Conservation (phyloP, 352 stramenopile genomes). For the Pythium aquatile region DNA sequence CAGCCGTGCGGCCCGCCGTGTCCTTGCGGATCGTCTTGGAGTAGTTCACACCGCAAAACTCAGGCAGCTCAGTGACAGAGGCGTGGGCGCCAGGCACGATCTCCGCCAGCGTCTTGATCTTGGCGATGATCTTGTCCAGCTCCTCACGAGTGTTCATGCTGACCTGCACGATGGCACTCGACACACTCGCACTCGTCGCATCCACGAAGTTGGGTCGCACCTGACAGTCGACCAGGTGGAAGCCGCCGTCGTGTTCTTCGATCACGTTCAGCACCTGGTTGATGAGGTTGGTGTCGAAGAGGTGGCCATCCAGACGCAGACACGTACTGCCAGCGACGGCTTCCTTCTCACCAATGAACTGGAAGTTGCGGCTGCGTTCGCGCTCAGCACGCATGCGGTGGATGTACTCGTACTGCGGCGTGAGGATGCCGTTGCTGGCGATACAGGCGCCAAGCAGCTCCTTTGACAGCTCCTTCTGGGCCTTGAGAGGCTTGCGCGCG, state of each 20-base stretch:
- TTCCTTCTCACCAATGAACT: conserved; percentile 68
- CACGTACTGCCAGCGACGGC: conserved; percentile 78
- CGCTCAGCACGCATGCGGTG: conserved; percentile 86
- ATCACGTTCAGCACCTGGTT: conserved; percentile 95
- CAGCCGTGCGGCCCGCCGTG: conserved; percentile 32
- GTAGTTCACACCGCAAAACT: conserved; percentile 76
- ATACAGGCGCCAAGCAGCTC: conserved; percentile 91
- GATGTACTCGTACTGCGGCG: conserved; percentile 91
- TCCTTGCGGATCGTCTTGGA: conserved; percentile 77
- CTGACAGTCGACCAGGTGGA: conserved; percentile 91
- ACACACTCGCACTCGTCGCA: conserved; percentile 44
- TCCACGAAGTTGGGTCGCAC: conserved; percentile 80
- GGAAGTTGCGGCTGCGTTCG: conserved; percentile 63
- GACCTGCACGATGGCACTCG: conserved; percentile 78
- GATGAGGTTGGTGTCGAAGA: conserved; percentile 96
- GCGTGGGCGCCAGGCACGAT: conserved; percentile 86
- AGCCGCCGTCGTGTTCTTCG: conserved; percentile 84
- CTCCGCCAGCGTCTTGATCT: conserved; percentile 82
- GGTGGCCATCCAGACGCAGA: conserved; percentile 87
- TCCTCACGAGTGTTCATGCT: conserved; percentile 72
- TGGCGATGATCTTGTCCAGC: conserved; percentile 83
- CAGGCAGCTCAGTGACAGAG: conserved; percentile 74
- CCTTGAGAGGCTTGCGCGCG: conserved; percentile 47
- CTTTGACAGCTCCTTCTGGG: conserved; percentile 58
- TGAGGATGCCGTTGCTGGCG: conserved; percentile 83